Evolutionary conservation across 1,284 basidiomycete species (phyloP), one percentile per base, ranked within the genome.

Genomic region (Nidula niveotomentosa): DNA sequence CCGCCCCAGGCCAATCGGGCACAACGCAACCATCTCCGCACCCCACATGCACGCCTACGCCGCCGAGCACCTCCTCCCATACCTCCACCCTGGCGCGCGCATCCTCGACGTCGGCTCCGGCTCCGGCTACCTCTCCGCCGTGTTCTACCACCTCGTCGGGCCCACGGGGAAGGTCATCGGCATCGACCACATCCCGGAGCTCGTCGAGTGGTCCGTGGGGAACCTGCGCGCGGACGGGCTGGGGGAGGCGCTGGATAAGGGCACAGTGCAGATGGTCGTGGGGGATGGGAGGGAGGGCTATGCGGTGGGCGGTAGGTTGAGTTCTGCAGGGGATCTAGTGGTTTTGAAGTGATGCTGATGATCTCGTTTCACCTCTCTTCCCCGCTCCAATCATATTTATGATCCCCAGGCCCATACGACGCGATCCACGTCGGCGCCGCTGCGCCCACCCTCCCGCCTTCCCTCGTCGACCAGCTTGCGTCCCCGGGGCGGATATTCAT

Each of bases 351-450:
- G 23, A 23, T 23, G 23, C 23, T 23, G 23, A 23, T 23, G 23
- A 23, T 23, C 23, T 23, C 23, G 23, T 23, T 23, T 23, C 23
- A 23, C 23, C 23, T 23, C 23, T 23, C 23, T 23, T 23, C 23
- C 23, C 23, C 23, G 23, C 23, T 23, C 23, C 23, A 23, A 23
- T 23, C 23, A 23, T 23, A 23, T 5, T 23, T 23, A 5, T 23
- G 23, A 23, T 23, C 18, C 13, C 39, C 59, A 81, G 94, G 84
- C 0, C 93, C 93, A 0, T 97, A 90, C 68, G 84, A 93, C 60
- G 90, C 86, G 0, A 98, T 98, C 48, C 96, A 99, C 64, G 96
- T 98, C 17, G 96, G 96, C 4, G 96, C 96, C 0, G 95, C 96
- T 0, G 88, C 95, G 0, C 89, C 92, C 0, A 77, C 66, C 0